Conservation (phyloP, 139 green algal genomes). For the Ettlia oleoabundans region DNA sequence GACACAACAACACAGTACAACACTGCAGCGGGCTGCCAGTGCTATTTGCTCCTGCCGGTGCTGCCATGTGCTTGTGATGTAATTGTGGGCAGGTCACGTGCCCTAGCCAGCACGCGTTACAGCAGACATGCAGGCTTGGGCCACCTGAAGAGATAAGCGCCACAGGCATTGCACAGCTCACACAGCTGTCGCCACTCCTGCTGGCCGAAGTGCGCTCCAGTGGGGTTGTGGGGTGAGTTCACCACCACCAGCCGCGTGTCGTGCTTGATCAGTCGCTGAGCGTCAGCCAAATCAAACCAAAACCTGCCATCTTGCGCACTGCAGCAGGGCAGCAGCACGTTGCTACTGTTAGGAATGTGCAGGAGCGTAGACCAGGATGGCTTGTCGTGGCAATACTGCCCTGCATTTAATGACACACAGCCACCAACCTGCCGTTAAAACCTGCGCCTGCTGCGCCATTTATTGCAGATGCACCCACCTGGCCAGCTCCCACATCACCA, state of each 20-base stretch:
- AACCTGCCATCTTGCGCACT: not conserved
- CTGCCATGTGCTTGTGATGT: not conserved
- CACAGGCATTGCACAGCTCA: not conserved
- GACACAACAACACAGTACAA: not conserved
- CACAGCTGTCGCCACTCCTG: conserved; percentile 55
- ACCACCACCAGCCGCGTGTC: conserved; percentile 63
- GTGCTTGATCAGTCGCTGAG: not conserved
- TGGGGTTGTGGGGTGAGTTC: conserved; percentile 92
- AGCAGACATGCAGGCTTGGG: too few relatives aligned
- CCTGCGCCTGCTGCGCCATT: not conserved
- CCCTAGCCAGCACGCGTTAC: too few relatives aligned
- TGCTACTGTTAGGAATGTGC: too few relatives aligned
- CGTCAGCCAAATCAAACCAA: not conserved
- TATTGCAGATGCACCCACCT: not conserved
- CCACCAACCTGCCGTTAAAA: too few relatives aligned
- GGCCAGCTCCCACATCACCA: conserved; percentile 60
- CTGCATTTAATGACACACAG: not conserved
- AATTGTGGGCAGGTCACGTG: not conserved
- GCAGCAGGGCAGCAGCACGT: too few relatives aligned
- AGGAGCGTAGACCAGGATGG: too few relatives aligned
- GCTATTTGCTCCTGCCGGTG: too few relatives aligned
- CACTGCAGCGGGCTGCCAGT: not conserved
- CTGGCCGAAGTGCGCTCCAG: conserved; percentile 45
- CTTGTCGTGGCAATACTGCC: too few relatives aligned
- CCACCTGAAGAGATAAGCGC: conserved; percentile 54